phyloP scores from a whole-genome alignment of 208 protist genomes.

The Phytomonas sp. region DNA sequence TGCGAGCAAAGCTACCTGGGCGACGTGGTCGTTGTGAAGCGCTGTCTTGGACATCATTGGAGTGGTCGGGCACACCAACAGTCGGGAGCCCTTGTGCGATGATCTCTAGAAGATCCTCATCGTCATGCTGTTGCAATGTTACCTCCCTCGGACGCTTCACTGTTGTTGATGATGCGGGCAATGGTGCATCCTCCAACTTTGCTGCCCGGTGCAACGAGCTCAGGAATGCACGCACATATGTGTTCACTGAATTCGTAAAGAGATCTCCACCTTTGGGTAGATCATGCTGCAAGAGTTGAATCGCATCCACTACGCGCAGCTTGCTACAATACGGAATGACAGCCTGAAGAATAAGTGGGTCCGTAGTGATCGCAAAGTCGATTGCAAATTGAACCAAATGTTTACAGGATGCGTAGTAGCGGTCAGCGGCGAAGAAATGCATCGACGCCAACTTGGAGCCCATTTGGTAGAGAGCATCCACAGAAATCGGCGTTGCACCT shows the following conservation, averaged over 20 bases:
- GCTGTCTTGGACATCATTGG: neutral
- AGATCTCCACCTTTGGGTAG: conserved; percentile 24
- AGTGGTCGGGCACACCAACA: neutral
- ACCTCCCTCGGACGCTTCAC: conserved; percentile 12
- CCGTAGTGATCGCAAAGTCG: conserved; percentile 54
- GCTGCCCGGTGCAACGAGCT: conserved; percentile 58
- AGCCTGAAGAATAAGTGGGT: conserved; percentile 63
- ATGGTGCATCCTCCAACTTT: conserved; percentile 37
- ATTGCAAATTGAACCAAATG: conserved; percentile 63
- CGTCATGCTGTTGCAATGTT: conserved; percentile 13
- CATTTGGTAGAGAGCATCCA: conserved; percentile 60
- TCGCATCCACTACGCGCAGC: conserved; percentile 52
- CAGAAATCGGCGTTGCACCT: conserved; percentile 42
- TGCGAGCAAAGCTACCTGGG: neutral
- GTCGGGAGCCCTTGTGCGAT: conserved; percentile 21
- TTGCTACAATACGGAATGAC: conserved; percentile 59
- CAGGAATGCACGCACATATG: conserved; percentile 49
- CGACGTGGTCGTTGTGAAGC: neutral
- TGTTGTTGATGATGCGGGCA: conserved; percentile 6
- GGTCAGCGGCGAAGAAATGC: conserved; percentile 70
- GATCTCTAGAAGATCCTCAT: conserved; percentile 31
- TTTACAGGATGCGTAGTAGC: conserved; percentile 50
- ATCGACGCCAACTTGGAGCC: conserved; percentile 71
- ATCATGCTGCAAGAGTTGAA: conserved; percentile 33
- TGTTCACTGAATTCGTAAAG: conserved; percentile 39